Evolutionary conservation across 352 stramenopile genomes (phyloP), one percentile per base, ranked within the genome.

Genomic region (Phytophthora melonis): DNA sequence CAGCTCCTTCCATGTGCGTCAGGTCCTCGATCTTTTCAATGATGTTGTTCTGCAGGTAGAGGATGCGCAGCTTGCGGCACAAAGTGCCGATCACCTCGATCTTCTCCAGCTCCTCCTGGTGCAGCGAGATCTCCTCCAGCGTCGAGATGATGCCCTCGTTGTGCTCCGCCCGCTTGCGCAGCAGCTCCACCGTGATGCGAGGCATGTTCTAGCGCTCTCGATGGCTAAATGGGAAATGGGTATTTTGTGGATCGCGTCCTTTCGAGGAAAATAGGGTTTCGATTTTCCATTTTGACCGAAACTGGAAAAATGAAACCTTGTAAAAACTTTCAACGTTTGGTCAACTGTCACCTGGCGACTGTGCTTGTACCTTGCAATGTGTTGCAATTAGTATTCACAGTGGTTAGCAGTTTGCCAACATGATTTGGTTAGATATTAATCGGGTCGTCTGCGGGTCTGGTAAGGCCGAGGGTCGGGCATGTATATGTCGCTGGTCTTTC

Each of bases 31-130:
- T 98, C 50, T 91, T 89, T 11, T 91, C 77, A 68, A 99, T 98
- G 70, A 99, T 98, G 80, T 99, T 99, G 85, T 99, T 99, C 71
- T 98, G 95, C 41, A 99, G 83, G 66, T 98, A 97, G 18, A 99
- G 69, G 55, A 99, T 99, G 62, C 95, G 97, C 19, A 99, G 74
- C 61, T 95, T 93, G 34, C 92, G 85, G 63, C 96, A 99, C 18
- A 90, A 88, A 61, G 81, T 86, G 43, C 93, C 94, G 52, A 99
- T 90, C 9, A 97, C 79, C 25, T 97, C 81, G 68, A 99, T 98
- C 61, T 86, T 87, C 78, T 98, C 94, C 47, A 99, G 79, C 74
- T 99, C 95, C 72, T 98, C 93, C 80, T 97, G 90, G 66, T 96
- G 89, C 32, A 99, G 74, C 47, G 92, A 94, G 21, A 99, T 89